Percentiles rank a stretch among this genome's conserved stretches.
Evolutionary conservation across 2,329 filamentous ascomycete species (phyloP).

Genomic region (Aspergillus pseudoterreus): DNA sequence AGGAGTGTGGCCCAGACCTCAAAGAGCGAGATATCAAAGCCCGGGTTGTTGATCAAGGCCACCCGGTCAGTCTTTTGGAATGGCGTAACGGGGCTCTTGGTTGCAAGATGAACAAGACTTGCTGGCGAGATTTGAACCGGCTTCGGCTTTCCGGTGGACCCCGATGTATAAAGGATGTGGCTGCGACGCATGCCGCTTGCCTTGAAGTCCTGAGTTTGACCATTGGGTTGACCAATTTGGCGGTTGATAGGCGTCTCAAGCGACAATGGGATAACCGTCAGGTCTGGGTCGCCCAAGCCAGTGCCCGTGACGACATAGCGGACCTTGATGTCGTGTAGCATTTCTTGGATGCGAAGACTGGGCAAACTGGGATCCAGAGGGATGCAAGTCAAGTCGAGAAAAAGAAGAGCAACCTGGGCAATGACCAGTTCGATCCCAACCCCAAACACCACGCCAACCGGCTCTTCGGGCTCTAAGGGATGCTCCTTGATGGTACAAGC

Average conservation of each 20-base stretch:
- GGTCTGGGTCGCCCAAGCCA: background rate
- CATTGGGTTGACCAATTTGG: background rate
- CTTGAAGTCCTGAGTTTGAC: background rate
- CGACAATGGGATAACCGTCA: conserved; percentile 2
- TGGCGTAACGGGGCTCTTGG: conserved; percentile 2
- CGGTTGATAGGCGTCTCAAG: background rate
- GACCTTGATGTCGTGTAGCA: conserved; percentile 2
- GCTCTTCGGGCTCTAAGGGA: conserved; percentile 2
- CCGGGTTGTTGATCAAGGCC: conserved; percentile 12
- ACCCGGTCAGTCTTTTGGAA: conserved; percentile 11
- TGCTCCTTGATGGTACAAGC: background rate
- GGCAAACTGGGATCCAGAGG: conserved; percentile 4
- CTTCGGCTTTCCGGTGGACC: conserved; percentile 68
- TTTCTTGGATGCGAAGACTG: conserved; percentile 1
- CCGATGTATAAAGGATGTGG: conserved; percentile 57
- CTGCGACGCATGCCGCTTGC: conserved; percentile 4
- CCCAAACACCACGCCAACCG: conserved; percentile 3
- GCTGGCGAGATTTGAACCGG: conserved; percentile 70
- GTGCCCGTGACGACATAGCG: conserved; percentile 4
- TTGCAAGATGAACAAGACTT: conserved; percentile 9
- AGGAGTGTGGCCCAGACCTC: conserved; percentile 10
- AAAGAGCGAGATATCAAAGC: conserved; percentile 13
- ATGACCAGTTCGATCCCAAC: conserved; percentile 1
- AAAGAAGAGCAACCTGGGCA: conserved; percentile 8
- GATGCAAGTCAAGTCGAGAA: conserved; percentile 6